A percentile compares a stretch with the other conserved stretches of the same genome.
Evolutionary conservation across 148 eudicot genomes (phyloP).

Genomic region (Polygonum maritimum): DNA sequence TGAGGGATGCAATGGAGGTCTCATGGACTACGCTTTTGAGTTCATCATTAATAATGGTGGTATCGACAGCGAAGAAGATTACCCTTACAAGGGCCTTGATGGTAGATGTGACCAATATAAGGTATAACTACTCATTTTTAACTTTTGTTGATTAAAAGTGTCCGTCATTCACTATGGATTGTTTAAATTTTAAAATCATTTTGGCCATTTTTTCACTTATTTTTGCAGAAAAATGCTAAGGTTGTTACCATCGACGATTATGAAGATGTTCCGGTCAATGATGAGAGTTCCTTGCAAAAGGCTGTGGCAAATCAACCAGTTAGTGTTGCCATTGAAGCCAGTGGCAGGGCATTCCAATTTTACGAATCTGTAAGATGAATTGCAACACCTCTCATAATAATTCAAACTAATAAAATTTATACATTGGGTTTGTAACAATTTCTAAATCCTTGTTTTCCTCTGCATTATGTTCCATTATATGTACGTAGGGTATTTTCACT

Average conservation of each 20-base stretch:
- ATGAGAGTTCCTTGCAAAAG: conserved; percentile 25
- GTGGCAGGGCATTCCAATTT: conserved; percentile 22
- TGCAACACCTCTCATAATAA: neutral
- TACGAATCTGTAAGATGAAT: conserved; percentile 19
- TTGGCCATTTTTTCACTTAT: neutral
- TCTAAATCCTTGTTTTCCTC: neutral
- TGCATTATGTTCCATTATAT: neutral
- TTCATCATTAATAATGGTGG: conserved; percentile 88
- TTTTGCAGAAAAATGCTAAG: conserved; percentile 19
- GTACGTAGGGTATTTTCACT: conserved; percentile 15
- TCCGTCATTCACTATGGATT: neutral
- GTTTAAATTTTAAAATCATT: neutral
- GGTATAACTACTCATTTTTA: conserved; percentile 22
- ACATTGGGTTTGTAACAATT: too few species aligned
- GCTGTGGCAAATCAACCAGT: conserved; percentile 28
- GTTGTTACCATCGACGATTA: conserved; percentile 24
- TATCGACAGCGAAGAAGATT: conserved; percentile 71
- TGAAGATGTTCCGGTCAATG: conserved; percentile 23
- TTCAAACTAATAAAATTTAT: too few species aligned
- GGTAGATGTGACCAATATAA: conserved; percentile 51
- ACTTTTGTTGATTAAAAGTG: neutral
- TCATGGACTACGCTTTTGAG: conserved; percentile 75
- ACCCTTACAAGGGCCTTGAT: conserved; percentile 61
- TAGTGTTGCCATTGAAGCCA: conserved; percentile 28
- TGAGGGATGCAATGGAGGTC: conserved; percentile 81